phyloP scores from a whole-genome alignment of 2,329 filamentous ascomycete species.

The Capronia americana region DNA sequence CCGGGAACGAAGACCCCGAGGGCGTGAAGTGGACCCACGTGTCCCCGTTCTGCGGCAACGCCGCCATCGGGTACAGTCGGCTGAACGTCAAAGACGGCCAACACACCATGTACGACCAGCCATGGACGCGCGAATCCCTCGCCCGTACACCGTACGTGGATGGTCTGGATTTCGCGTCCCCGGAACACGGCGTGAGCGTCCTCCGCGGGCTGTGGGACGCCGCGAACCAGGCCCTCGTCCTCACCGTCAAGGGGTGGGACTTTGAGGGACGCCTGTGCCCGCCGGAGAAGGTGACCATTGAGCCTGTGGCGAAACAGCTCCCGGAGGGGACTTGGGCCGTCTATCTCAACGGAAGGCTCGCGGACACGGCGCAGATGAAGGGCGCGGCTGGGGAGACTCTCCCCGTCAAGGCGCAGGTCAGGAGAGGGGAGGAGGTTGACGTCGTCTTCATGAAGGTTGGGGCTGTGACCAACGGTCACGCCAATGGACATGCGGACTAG shows the following conservation, averaged over 20 bases:
- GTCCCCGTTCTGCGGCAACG: constrained; percentile 30
- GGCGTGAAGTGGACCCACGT: constrained; percentile 27
- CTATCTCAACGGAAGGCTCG: constrained; percentile 25
- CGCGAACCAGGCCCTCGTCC: constrained; percentile 19
- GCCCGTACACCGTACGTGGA: constrained; percentile 29
- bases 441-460: constrained; percentile 22
- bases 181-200: constrained; percentile 27
- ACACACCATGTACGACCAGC: constrained; percentile 31
- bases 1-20: constrained; percentile 19
- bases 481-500: not conserved
- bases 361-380: constrained; percentile 3
- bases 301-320: constrained; percentile 16
- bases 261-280: constrained; percentile 16
- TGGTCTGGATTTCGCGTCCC: constrained; percentile 18
- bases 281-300: constrained; percentile 15
- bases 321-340: constrained; percentile 20
- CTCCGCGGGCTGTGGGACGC: constrained; percentile 30
- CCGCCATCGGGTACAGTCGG: constrained; percentile 31
- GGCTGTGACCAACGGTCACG: not conserved
- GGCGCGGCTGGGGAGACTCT: constrained; percentile 6
- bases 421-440: constrained; percentile 26
- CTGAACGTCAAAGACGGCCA: constrained; percentile 34
- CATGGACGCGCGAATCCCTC: constrained; percentile 26
- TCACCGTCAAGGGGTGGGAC: constrained; percentile 31
- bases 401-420: constrained; percentile 5